Evolutionary conservation across 352 stramenopile species (phyloP).

Genomic region (Phytophthora nicotianae): DNA sequence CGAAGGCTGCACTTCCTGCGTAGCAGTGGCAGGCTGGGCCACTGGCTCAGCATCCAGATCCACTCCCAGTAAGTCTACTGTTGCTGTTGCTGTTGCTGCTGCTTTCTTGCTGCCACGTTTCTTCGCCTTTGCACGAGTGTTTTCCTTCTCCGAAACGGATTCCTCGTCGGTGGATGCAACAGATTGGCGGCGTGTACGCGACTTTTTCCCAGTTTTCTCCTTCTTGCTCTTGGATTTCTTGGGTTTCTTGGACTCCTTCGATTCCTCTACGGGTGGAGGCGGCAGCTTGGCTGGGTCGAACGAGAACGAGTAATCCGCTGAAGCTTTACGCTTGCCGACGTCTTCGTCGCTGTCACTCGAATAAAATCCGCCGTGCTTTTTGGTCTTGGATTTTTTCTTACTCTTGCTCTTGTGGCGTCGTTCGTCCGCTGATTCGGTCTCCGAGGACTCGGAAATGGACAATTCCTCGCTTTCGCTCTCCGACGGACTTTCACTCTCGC

Average conservation of each 20-base stretch:
- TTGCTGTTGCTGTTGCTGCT: constrained; percentile 24
- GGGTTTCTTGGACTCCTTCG: constrained; percentile 22
- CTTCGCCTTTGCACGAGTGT: constrained; percentile 36
- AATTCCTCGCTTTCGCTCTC: constrained; percentile 28
- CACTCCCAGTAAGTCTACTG: constrained; percentile 58
- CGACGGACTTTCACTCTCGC: constrained; percentile 20
- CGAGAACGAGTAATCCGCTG: constrained; percentile 47
- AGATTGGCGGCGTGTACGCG: constrained; percentile 37
- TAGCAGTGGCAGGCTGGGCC: constrained; percentile 4
- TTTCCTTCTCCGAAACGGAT: constrained; percentile 45
- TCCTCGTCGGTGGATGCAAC: constrained; percentile 49
- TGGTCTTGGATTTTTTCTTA: constrained; percentile 44
- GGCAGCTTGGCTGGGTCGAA: constrained; percentile 60
- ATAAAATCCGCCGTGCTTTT: constrained; percentile 39
- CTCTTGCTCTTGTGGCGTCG: constrained; percentile 30
- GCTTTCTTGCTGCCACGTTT: constrained; percentile 34
- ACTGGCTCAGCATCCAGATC: constrained; percentile 40
- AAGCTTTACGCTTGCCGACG: constrained; percentile 31
- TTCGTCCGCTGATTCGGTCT: constrained; percentile 37
- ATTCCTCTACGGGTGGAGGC: constrained; percentile 33
- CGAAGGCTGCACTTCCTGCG: constrained; percentile 35
- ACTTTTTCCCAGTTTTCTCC: constrained; percentile 36
- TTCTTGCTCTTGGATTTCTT: constrained; percentile 40
- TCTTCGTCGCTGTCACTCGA: constrained; percentile 41
- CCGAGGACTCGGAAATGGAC: constrained; percentile 32